Base-by-base conservation (phyloP, 306 rosid species). In the Spatholobus suberectus region DNA sequence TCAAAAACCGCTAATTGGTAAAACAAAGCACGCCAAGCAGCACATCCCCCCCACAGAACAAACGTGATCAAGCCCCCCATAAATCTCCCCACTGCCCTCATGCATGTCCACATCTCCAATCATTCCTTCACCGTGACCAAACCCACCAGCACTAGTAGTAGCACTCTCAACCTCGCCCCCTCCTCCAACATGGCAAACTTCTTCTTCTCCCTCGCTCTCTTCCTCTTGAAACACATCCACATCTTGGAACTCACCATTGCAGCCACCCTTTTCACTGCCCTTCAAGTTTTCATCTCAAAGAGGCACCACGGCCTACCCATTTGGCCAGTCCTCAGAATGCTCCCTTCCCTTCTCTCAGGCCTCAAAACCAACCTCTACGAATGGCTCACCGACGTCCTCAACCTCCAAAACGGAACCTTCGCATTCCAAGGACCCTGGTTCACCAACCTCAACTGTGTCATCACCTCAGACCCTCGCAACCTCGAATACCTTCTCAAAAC, bases 241-340 rank as follows among this genome's bases (percentile, higher is more conserved):
- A 29, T 87, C 26, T 44, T 90, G 2, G 98, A 95, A 83, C 52
- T 95, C 34, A 24, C 86, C 15, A 11, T 92, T 6, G 98, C 99
- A 1, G 4, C 84, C 15, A 54, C 83, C 1, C 86, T 89, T 15
- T 95, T 95, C 83, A 27, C 91, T 1, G 79, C 70, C 47, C 90
- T 95, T 21, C 89, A 89, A 55, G 88, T 92, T 5, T 18, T 93
- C 5, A 83, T 90, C 44, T 91, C 90, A 18, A 93, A 84, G 82
- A 87, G 73, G 32, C 89, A 40, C 5, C 88, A 90, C 23, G 99
- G 93, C 54, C 35, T 93, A 17, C 90, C 96, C 8, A 67, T 84
- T 27, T 95, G 96, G 98, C 99, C 98, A 0, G n/a, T 93, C 8
- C 73, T 95, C 26, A 94, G 98, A 1, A 93, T 93, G 99, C 78